Conservation (phyloP, 2,329 filamentous ascomycete species). For the Pseudogymnoascus sp. region DNA sequence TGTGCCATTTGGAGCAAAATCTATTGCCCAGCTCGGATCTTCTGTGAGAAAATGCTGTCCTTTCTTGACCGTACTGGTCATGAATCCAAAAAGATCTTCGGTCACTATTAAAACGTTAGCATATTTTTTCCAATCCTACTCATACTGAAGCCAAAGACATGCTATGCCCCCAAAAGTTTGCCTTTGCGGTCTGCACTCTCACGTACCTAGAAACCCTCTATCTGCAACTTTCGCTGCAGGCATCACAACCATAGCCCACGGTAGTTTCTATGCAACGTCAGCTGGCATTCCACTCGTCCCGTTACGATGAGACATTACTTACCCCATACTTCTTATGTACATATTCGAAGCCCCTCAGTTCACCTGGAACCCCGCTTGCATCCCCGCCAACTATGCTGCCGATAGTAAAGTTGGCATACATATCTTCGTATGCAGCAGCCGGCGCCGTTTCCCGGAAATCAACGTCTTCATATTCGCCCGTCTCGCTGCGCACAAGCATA, state of each 20-base stretch:
- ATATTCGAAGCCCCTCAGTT: slow-evolving; percentile 70
- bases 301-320: slow-evolving; percentile 17
- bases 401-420: slow-evolving; percentile 65
- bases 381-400: slow-evolving; percentile 65
- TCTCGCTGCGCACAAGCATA: slow-evolving; percentile 63
- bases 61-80: slow-evolving; percentile 40
- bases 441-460: slow-evolving; percentile 89
- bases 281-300: neutral
- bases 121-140: neutral
- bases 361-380: slow-evolving; percentile 62
- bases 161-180: neutral
- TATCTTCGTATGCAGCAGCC: slow-evolving; percentile 69
- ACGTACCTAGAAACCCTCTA: slow-evolving; percentile 50
- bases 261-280: slow-evolving; percentile 36
- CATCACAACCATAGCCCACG: slow-evolving; percentile 63
- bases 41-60: slow-evolving; percentile 50
- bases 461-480: slow-evolving; percentile 75
- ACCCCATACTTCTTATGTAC: slow-evolving; percentile 65
- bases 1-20: slow-evolving; percentile 59
- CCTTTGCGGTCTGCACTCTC: neutral
- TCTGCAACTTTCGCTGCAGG: slow-evolving; percentile 68
- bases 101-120: slow-evolving; percentile 40
- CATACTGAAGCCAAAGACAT: neutral
- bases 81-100: slow-evolving; percentile 66
- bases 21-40: slow-evolving; percentile 55